A percentile compares a stretch with the other conserved stretches of the same genome.
Evolutionary conservation across 1,284 basidiomycete species (phyloP).

Genomic region (Ganoderma resinaceum): DNA sequence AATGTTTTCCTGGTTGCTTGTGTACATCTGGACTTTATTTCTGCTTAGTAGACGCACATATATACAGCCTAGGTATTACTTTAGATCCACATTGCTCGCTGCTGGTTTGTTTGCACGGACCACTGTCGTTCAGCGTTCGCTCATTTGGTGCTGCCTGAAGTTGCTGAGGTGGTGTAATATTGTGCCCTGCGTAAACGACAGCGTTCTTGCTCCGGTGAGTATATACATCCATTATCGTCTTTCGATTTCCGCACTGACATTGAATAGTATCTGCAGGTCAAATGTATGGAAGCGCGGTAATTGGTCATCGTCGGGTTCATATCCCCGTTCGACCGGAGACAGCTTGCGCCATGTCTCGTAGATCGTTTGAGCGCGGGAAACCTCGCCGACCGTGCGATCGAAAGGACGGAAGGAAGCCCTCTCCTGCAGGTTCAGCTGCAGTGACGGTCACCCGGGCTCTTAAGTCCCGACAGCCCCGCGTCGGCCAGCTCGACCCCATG

Average conservation of each 20-base stretch:
- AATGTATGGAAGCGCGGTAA: too few species aligned
- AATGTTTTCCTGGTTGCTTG: slow-evolving; percentile 7
- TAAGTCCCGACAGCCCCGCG: too few species aligned
- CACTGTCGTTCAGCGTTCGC: neutral
- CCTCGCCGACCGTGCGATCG: neutral
- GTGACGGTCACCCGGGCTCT: too few species aligned
- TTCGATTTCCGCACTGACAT: neutral
- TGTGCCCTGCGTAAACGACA: too few species aligned
- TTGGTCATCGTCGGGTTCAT: neutral
- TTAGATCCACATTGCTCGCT: neutral
- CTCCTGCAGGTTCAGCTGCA: too few species aligned
- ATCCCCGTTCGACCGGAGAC: neutral
- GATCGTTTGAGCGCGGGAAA: neutral
- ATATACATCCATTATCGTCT: neutral
- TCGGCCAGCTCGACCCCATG: too few species aligned
- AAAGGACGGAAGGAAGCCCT: too few species aligned
- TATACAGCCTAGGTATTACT: slow-evolving; percentile 12
- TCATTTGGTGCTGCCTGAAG: too few species aligned
- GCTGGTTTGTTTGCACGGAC: too few species aligned
- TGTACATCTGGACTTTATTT: slow-evolving; percentile 14
- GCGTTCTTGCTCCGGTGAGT: neutral
- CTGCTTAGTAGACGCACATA: slow-evolving; percentile 11
- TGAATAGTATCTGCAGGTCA: too few species aligned
- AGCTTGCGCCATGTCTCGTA: neutral
- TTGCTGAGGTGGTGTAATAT: too few species aligned